Percentiles rank a stretch among this genome's conserved stretches.
Evolutionary conservation across 345 rosid species (phyloP).

Genomic region (Excoecaria cochinchinensis): DNA sequence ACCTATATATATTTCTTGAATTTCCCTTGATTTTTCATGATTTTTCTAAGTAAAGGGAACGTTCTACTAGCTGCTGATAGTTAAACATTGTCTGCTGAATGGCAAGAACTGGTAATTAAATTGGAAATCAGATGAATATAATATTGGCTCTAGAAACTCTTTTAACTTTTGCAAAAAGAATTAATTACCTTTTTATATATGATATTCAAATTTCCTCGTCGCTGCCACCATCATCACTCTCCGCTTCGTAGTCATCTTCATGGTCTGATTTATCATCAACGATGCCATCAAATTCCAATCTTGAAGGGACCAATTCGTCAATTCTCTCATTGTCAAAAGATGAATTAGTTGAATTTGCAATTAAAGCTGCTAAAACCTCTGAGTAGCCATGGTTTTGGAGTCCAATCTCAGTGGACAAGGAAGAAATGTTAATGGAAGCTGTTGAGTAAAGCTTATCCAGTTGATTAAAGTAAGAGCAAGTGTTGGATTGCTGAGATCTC

Average conservation of each 20-base stretch:
- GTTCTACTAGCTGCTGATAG: no score
- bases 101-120: not conserved
- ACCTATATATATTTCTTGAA: no score
- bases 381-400: conserved; percentile 28
- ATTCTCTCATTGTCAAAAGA: conserved; percentile 8
- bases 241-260: conserved; percentile 6
- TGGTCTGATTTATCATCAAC: conserved; percentile 8
- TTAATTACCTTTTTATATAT: not conserved
- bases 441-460: conserved; percentile 43
- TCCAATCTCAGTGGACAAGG: conserved; percentile 7
- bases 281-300: conserved; percentile 17
- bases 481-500: conserved; percentile 32
- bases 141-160: not conserved
- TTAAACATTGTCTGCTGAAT: no score
- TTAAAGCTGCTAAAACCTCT: conserved; percentile 30
- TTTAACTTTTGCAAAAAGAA: not conserved
- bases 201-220: conserved; percentile 6
- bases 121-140: not conserved
- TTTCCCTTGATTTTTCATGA: no score
- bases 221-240: conserved; percentile 10
- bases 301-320: conserved; percentile 20
- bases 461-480: conserved; percentile 41
- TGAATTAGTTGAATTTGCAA: conserved; percentile 5
- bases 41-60: no score
- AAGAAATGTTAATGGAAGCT: conserved; percentile 5